Percentiles rank a stretch among this genome's conserved stretches.
These are phyloP conservation scores for Coniferiporia sulphurascens DNA, from an alignment of 1,284 basidiomycete species.

Conservation along the genomic window DNA sequence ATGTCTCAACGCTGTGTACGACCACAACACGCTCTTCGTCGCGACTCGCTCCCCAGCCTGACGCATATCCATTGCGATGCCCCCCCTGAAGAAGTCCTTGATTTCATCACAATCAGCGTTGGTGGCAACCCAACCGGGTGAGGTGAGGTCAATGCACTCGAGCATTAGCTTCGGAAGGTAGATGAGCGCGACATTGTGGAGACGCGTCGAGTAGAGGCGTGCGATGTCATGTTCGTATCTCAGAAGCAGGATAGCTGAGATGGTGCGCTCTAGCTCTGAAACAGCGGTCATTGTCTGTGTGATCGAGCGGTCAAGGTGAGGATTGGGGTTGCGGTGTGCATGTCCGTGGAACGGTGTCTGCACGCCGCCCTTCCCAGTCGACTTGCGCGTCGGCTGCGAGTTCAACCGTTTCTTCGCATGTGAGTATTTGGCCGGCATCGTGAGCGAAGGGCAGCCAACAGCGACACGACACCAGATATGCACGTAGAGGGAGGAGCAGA, in stretches of 20 bases:
- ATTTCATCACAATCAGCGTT: slow-evolving; percentile 62
- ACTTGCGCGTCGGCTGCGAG: slow-evolving; percentile 36
- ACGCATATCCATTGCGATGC: slow-evolving; percentile 65
- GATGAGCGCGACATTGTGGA: slow-evolving; percentile 55
- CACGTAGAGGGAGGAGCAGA: neutral
- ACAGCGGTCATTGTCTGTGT: slow-evolving; percentile 44
- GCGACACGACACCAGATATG: too few species aligned
- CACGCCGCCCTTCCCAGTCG: slow-evolving; percentile 31
- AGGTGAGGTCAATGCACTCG: slow-evolving; percentile 52
- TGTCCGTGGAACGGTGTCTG: slow-evolving; percentile 22
- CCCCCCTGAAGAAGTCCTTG: slow-evolving; percentile 64
- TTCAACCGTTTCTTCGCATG: slow-evolving; percentile 60
- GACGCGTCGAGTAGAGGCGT: slow-evolving; percentile 61
- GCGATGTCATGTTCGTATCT: slow-evolving; percentile 68
- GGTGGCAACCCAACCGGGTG: slow-evolving; percentile 59
- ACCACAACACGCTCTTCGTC: slow-evolving; percentile 71
- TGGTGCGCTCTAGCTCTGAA: slow-evolving; percentile 57
- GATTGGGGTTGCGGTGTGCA: slow-evolving; percentile 37
- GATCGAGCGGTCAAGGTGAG: slow-evolving; percentile 47
- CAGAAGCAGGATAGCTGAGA: slow-evolving; percentile 55
- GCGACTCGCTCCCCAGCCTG: slow-evolving; percentile 69
- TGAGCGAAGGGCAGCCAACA: slow-evolving; percentile 1
- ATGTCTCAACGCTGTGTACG: slow-evolving; percentile 65
- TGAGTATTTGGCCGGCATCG: slow-evolving; percentile 65
- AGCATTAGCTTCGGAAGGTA: slow-evolving; percentile 62